Evolutionary conservation across 2,329 filamentous ascomycete genomes (phyloP), one percentile per base, ranked within the genome.

Genomic region (Cladosporium cucumerinum): DNA sequence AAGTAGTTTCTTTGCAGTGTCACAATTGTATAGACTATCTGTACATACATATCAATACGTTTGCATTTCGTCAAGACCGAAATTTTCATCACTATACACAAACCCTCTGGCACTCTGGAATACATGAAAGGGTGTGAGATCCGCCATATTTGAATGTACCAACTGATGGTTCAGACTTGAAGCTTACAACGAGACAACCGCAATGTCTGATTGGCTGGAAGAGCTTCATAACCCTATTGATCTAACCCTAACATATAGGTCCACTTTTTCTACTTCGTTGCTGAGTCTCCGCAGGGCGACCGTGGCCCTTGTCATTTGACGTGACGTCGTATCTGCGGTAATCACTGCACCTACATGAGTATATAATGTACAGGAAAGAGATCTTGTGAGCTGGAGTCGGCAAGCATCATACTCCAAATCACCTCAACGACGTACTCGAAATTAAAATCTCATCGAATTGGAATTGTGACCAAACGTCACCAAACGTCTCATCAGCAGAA

Each of bases 1-100:
- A 97, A 97, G 84, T 94, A 92, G 75, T 75, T 43, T 57, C 16
- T 30, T 54, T 36, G 30, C 28, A 28, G 10, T 65, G 16, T 48
- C 28, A 18, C 54, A 66, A 64, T 67, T 72, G 64, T 67, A 70
- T 71, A 73, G 70, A 74, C 68, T 73, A 59, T 54, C 68, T 71
- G 70, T 79, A 76, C 77, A 78, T 75, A 78, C 67, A 57, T 54
- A 62, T 52, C 60, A 55, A 55, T 62, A 32, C 25, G 49, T 62
- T 55, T 55, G 60, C 49, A 62, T 62, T 46, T 21, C 8, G 39
- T 21, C 39, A 21, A n/a, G 21, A 46, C 8, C 7, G 8, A 4
- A n/a, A 21, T 46, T 12, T 46, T 7, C 12, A 12, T 21, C n/a
- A 46, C 10, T 39, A 39, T 5, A 4, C n/a, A 21, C 5, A 43